Conservation (phyloP, 1,284 basidiomycete genomes). For the Trichosporon sp. region DNA sequence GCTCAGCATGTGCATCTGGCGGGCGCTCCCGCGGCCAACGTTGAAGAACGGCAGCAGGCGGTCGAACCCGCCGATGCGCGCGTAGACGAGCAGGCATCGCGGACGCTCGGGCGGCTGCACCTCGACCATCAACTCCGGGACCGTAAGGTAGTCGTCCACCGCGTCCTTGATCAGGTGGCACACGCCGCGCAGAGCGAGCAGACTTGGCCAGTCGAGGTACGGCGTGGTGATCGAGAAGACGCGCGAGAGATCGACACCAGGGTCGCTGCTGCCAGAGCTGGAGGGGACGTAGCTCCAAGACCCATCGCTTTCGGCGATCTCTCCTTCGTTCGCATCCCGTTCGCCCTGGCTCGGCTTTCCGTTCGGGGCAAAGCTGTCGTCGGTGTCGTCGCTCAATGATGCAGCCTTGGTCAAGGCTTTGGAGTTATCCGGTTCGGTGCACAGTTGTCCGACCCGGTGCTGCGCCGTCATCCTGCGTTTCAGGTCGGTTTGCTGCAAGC, state of each 20-base stretch:
- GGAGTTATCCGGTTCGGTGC: not conserved
- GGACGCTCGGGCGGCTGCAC: not conserved
- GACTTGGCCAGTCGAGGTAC: not conserved
- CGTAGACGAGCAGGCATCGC: not conserved
- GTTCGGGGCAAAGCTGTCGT: not conserved
- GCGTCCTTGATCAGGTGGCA: not conserved
- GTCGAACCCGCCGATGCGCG: not conserved
- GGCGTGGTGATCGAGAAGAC: not conserved
- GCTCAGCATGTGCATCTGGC: not conserved
- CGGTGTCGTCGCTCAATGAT: not conserved
- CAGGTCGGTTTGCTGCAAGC: not conserved
- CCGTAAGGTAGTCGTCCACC: not conserved
- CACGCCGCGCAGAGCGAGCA: not conserved
- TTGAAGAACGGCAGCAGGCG: not conserved
- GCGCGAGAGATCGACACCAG: not conserved
- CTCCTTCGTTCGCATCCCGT: not conserved
- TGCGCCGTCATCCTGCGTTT: not conserved
- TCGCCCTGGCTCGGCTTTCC: not conserved
- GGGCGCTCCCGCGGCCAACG: not conserved
- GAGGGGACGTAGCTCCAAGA: not conserved
- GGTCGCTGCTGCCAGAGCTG: not conserved
- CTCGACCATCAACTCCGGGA: not conserved
- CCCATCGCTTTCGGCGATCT: not conserved
- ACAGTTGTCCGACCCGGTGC: not conserved
- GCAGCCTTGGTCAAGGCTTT: not conserved